These are phyloP conservation scores for Entamoeba histolytica DNA, from an alignment of 208 protist species.

Conservation along the genomic window DNA sequence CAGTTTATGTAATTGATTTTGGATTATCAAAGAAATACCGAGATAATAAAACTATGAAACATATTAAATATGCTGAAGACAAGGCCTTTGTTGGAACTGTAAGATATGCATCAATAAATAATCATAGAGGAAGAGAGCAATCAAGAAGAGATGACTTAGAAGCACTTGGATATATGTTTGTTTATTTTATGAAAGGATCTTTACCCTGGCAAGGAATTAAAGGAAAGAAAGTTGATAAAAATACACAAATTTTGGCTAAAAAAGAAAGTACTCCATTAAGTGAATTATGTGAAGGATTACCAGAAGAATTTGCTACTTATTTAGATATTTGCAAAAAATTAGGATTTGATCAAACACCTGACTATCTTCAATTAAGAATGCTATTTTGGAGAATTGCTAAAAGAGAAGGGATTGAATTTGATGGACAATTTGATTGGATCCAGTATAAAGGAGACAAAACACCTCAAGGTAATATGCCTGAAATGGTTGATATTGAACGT, in stretches of 20 bases:
- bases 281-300: conserved; percentile 59
- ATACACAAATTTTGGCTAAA: conserved; percentile 79
- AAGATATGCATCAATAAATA: conserved; percentile 20
- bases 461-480: background rate
- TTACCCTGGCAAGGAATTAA: conserved; percentile 31
- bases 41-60: background rate
- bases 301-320: conserved; percentile 75
- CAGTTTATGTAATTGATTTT: conserved; percentile 86
- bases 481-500: background rate
- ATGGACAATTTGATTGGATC: conserved; percentile 94
- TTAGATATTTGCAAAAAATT: conserved; percentile 79
- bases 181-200: conserved; percentile 16
- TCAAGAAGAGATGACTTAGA: conserved; percentile 18
- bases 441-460: background rate
- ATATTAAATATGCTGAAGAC: conserved; percentile 1
- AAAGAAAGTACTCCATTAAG: conserved; percentile 81
- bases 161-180: conserved; percentile 4
- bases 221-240: conserved; percentile 62
- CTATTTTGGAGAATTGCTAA: conserved; percentile 68
- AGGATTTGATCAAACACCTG: conserved; percentile 90
- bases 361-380: conserved; percentile 88
- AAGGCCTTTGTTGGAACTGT: conserved; percentile 10
- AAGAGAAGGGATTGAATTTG: conserved; percentile 75
- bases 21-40: background rate
- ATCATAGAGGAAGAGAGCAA: conserved; percentile 16